Conservation (phyloP, 1,284 basidiomycete species). For the Cystobasidiaceae sp. region DNA sequence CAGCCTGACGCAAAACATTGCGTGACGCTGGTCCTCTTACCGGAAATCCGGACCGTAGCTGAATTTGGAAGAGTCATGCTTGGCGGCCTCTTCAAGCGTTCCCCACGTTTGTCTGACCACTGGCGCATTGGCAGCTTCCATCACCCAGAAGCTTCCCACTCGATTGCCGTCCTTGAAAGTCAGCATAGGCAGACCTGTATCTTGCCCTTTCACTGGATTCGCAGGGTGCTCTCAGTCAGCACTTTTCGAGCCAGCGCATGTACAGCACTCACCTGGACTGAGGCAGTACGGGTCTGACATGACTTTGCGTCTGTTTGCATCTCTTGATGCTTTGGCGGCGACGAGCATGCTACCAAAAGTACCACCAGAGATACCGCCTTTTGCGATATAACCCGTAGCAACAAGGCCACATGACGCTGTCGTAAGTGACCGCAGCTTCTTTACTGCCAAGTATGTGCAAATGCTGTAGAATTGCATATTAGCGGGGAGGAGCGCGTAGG, state of each 20-base stretch:
- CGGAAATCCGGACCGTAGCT: slow-evolving; percentile 28
- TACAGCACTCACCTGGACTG: slow-evolving; percentile 31
- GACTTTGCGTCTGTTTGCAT: slow-evolving; percentile 16
- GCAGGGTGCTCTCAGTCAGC: too few species aligned
- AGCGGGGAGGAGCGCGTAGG: too few species aligned
- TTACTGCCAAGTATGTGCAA: slow-evolving; percentile 38
- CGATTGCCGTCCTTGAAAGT: slow-evolving; percentile 7
- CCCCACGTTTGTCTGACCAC: slow-evolving; percentile 42
- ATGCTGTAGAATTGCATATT: too few species aligned
- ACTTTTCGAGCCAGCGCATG: too few species aligned
- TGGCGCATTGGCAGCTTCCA: slow-evolving; percentile 36
- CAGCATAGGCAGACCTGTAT: not conserved
- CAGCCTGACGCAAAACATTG: too few species aligned
- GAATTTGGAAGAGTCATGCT: slow-evolving; percentile 3
- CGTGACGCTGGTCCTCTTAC: too few species aligned
- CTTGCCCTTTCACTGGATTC: slow-evolving; percentile 1
- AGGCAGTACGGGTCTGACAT: slow-evolving; percentile 34
- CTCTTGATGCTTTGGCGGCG: slow-evolving; percentile 27
- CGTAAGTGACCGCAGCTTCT: slow-evolving; percentile 36
- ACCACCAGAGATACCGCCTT: slow-evolving; percentile 38
- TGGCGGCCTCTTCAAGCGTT: slow-evolving; percentile 36
- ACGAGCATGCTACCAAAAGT: slow-evolving; percentile 35
- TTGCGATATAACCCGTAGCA: slow-evolving; percentile 25
- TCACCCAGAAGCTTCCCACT: slow-evolving; percentile 36
- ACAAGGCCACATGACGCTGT: slow-evolving; percentile 35